Evolutionary conservation across 129 eudicot genomes (phyloP), one percentile per base, ranked within the genome.

Genomic region (Logfia minima): DNA sequence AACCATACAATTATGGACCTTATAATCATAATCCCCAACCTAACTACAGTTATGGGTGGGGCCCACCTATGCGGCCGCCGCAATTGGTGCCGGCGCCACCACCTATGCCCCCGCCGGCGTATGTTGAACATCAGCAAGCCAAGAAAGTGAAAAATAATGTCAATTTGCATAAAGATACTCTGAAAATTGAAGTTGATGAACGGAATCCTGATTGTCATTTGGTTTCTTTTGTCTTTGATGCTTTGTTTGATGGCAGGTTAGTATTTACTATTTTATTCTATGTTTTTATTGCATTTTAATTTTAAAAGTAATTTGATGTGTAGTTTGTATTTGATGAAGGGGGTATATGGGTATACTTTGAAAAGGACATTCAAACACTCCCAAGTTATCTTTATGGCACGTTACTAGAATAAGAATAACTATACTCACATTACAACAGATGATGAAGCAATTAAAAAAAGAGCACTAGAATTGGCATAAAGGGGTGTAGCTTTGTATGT

Each of bases 211-310:
- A 88, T 84, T 88, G 80, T 23, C 70, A 86, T 81, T 72, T 92
- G 89, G 94, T 92, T 72, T 92, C 90, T 21, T 92, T 92, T 43
- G 88, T 85, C 31, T 90, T 92, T 68, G 98, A 92, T 82, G 98
- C 98, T 6, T 61, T 90, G 65, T 77, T 88, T 78, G 90, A 86
- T 81, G 92, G 92, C 35, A 87, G 89, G 90, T 90, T 78, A 43
- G 73, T 52, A 10, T 61, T n/a, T 53, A 16, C 29, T 1, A 26
- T 26, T 13, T 11, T 17, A 43, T 48, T 28, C 8, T 4, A 26
- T 3, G 13, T 65, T 28, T 43, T 1, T 61, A 59, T 60, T 37
- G 24, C 23, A 23, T 74, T 19, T 60, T 74, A 32, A 32, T 5
- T 66, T 3, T 5, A 2, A 37, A 68, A 8, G 29, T 58, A 58